Evolutionary conservation across 1,284 basidiomycete species (phyloP).

Genomic region (Irpex lacteus): DNA sequence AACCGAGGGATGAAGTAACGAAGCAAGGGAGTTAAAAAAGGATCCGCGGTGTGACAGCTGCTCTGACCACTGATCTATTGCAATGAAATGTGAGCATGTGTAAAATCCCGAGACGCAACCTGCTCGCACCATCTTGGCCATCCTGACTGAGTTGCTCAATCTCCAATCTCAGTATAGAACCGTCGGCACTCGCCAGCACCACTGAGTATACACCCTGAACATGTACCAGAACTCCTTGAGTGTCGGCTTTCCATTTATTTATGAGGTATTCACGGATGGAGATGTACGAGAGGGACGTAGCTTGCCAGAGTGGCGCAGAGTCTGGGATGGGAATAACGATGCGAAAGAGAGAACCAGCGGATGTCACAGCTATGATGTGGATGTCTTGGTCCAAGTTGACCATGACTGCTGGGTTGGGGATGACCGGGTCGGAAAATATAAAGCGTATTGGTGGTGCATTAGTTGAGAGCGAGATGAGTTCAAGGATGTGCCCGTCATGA

Average conservation of each 20-base stretch:
- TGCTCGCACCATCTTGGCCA: conserved; percentile 49
- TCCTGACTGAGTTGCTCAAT: conserved; percentile 53
- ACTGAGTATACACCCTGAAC: conserved; percentile 71
- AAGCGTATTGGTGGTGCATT: conserved; percentile 68
- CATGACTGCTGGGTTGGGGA: conserved; percentile 62
- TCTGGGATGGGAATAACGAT: conserved; percentile 64
- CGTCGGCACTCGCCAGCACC: conserved; percentile 63
- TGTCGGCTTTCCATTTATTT: conserved; percentile 43
- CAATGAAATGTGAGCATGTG: background rate
- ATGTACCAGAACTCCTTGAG: conserved; percentile 53
- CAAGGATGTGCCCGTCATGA: conserved; percentile 72
- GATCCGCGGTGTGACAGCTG: conserved; percentile 57
- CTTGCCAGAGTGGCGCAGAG: conserved; percentile 55
- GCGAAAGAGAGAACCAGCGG: conserved; percentile 73
- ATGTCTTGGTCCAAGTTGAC: conserved; percentile 55
- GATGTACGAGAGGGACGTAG: conserved; percentile 42
- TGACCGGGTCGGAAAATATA: conserved; percentile 71
- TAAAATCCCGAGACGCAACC: conserved; percentile 2
- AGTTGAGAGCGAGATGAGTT: conserved; percentile 71
- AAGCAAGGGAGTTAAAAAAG: conserved; percentile 62
- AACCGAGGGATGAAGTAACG: conserved; percentile 52
- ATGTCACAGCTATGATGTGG: conserved; percentile 70
- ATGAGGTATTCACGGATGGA: conserved; percentile 72
- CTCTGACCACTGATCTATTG: conserved; percentile 66
- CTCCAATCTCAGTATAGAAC: conserved; percentile 72